Percentiles rank a stretch among this genome's conserved stretches.
phyloP scores from a whole-genome alignment of 129 eudicot genomes.

The Artemisia argyi region DNA sequence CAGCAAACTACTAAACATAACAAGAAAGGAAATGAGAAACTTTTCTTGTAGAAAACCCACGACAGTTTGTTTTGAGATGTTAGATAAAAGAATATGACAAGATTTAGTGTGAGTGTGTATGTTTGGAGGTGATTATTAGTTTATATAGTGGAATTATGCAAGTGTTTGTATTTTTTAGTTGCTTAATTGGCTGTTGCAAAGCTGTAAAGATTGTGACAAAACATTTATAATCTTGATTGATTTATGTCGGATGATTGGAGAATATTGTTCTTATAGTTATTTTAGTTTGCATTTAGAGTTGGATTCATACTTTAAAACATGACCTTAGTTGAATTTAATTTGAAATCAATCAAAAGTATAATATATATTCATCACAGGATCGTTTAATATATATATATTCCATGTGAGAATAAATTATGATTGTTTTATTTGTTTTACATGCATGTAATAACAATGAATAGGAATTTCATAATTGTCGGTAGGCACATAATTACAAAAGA shows the following conservation, averaged over 20 bases:
- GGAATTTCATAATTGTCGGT: background rate
- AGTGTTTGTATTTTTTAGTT: background rate
- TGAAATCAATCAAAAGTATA: no score
- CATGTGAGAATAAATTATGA: background rate
- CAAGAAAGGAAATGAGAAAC: slow-evolving; percentile 25
- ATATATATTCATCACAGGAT: background rate
- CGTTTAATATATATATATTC: background rate
- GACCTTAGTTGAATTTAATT: no score
- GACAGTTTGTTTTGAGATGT: background rate
- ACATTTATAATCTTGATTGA: slow-evolving; percentile 27
- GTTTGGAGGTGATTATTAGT: slow-evolving; percentile 14
- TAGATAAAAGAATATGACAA: slow-evolving; percentile 1
- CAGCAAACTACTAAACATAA: slow-evolving; percentile 26
- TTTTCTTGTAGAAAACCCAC: slow-evolving; percentile 47
- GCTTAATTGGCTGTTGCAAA: slow-evolving; percentile 31
- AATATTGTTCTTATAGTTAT: background rate
- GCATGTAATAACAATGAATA: slow-evolving; percentile 1
- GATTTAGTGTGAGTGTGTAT: slow-evolving; percentile 16
- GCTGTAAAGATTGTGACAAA: slow-evolving; percentile 34
- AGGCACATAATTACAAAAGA: background rate
- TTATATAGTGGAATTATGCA: slow-evolving; percentile 23
- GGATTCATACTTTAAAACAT: background rate
- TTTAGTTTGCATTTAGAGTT: background rate
- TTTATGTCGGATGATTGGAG: slow-evolving; percentile 30
- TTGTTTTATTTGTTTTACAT: background rate